These are phyloP conservation scores for Fusarium torreyae DNA, from an alignment of 2,329 filamentous ascomycete species.

Conservation along the genomic window DNA sequence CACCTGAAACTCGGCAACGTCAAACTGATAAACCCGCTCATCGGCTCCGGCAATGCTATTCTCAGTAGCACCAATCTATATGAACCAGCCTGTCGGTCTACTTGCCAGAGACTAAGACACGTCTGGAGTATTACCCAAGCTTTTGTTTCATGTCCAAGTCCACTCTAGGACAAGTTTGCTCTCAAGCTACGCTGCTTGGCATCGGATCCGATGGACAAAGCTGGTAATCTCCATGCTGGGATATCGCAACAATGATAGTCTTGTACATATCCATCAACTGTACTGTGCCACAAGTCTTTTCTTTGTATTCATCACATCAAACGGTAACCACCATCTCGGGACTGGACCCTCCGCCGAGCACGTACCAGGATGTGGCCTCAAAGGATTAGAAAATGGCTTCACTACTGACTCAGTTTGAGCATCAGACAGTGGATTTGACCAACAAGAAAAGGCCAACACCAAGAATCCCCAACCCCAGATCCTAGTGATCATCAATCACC, in stretches of 20 bases:
- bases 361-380: slow-evolving; percentile 12
- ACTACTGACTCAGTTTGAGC: slow-evolving; percentile 16
- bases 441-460: not conserved
- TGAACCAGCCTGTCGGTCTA: slow-evolving; percentile 4
- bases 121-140: not conserved
- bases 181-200: not conserved
- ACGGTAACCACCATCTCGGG: slow-evolving; percentile 6
- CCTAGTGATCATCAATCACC: slow-evolving; percentile 19
- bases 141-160: slow-evolving; percentile 23
- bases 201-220: slow-evolving; percentile 16
- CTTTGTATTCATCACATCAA: not conserved
- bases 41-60: slow-evolving; percentile 5
- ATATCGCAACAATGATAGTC: slow-evolving; percentile 5
- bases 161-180: not conserved
- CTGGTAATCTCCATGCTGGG: slow-evolving; percentile 1
- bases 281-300: slow-evolving; percentile 10
- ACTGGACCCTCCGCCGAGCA: slow-evolving; percentile 10
- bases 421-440: not conserved
- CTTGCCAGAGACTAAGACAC: too few relatives aligned
- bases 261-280: slow-evolving; percentile 2
- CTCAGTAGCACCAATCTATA: not conserved
- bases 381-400: slow-evolving; percentile 7
- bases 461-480: slow-evolving; percentile 9
- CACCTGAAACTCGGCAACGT: slow-evolving; percentile 5
- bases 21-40: slow-evolving; percentile 1